These are phyloP conservation scores for Pseudocercospora musae DNA, from an alignment of 2,329 filamentous ascomycete species.

Conservation along the genomic window DNA sequence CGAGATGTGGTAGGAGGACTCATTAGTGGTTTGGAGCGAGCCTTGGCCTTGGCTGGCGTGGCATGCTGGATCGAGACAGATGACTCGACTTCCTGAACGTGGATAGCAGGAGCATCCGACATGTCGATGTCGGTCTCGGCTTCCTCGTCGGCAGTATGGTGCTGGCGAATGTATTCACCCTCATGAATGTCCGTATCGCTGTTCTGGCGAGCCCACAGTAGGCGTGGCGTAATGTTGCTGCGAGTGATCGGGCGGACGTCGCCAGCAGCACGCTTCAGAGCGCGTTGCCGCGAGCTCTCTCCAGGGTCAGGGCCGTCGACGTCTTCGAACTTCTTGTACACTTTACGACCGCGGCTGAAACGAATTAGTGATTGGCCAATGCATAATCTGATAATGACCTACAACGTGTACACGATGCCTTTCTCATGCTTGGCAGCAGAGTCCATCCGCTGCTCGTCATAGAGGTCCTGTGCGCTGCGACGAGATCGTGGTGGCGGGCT, in stretches of 20 bases:
- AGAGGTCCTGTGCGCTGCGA: slow-evolving; percentile 56
- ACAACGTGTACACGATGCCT: slow-evolving; percentile 75
- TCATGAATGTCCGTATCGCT: background rate
- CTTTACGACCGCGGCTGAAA: slow-evolving; percentile 70
- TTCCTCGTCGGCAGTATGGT: slow-evolving; percentile 58
- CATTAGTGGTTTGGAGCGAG: slow-evolving; percentile 11
- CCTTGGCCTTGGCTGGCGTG: slow-evolving; percentile 20
- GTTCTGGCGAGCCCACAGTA: slow-evolving; percentile 48
- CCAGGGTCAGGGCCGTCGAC: slow-evolving; percentile 36
- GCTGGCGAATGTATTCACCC: slow-evolving; percentile 17
- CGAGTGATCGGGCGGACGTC: slow-evolving; percentile 56
- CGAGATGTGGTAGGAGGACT: slow-evolving; percentile 20
- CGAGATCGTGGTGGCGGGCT: slow-evolving; percentile 36
- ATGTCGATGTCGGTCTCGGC: slow-evolving; percentile 53
- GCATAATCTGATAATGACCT: slow-evolving; percentile 43
- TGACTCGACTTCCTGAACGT: background rate
- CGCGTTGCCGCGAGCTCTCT: slow-evolving; percentile 24
- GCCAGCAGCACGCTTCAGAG: slow-evolving; percentile 39
- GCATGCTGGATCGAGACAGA: slow-evolving; percentile 1
- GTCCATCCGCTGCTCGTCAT: slow-evolving; percentile 53
- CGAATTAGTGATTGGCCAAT: slow-evolving; percentile 30
- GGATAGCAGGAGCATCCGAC: slow-evolving; percentile 21
- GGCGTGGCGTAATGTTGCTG: slow-evolving; percentile 67
- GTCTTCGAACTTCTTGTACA: slow-evolving; percentile 65
- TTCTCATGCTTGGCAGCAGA: slow-evolving; percentile 64